Base-by-base conservation (phyloP, 495 filamentous ascomycete species). In the Amniculicola lignicola region DNA sequence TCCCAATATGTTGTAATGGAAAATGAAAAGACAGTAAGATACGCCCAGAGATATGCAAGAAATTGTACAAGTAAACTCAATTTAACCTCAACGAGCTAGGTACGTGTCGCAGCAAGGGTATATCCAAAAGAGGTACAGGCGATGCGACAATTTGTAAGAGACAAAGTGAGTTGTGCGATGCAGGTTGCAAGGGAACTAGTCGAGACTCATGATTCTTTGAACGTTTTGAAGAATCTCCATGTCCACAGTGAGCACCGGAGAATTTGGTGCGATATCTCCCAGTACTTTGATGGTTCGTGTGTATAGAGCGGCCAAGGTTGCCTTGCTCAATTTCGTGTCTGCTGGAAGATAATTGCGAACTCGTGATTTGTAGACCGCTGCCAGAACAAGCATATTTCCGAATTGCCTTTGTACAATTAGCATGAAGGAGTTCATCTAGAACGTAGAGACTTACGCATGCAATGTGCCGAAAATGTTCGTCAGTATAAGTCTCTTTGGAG, bases 401-500 rank as follows among this genome's bases (percentile, higher is more conserved):
- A 95, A 98, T 90, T 97, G 93, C 9, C 91, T 96, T 21, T 21
- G 55, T 12, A 57, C 3, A n/a, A 15, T 19, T 15, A 19, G 9
- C 29, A 33, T 7, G n/a, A 9, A 7, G 7, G 29, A n/a, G 9
- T n/a, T 9, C 29, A 33, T 33, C 29, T n/a, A 7, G 29, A 33
- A 33, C 29, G 29, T n/a, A 33, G 40, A 3, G 43, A 81, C 90
- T 82, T 90, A 96, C 90, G 92, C 92, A 78, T 96, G 92, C 58
- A 90, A 86, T 11, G 92, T 97, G 19, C 92, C 91, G 69, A 94
- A 94, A 21, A 96, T 88, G 65, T 96, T 96, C 7, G 92, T 97
- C 37, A 96, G 82, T 27, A 96, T 83, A 22, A 86, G 83, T 4
- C 92, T 81, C 46, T 81, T 77, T 21, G 72, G 64, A 12, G 43